phyloP scores from a whole-genome alignment of 768 basidiomycete species.

The Leccinum rimulosum region DNA sequence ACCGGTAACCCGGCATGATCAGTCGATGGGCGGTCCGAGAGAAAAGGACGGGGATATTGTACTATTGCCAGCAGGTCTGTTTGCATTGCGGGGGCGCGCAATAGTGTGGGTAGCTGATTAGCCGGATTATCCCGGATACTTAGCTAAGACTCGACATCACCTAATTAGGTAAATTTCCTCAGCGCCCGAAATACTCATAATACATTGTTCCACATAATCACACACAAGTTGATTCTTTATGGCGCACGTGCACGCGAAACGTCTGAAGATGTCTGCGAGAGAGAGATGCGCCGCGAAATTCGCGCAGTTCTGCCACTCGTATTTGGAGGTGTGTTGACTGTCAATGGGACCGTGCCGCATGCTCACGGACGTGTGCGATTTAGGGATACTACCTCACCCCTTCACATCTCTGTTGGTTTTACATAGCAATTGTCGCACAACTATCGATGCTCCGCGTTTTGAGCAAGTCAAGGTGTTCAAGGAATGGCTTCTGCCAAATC shows the following conservation, averaged over 20 bases:
- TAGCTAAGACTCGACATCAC: too few relatives aligned
- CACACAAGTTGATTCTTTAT: constrained; percentile 62
- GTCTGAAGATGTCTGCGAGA: constrained; percentile 68
- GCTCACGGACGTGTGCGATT: constrained; percentile 11
- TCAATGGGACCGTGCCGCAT: background rate
- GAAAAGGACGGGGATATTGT: constrained; percentile 3
- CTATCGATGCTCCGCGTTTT: constrained; percentile 60
- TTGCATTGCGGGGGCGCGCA: constrained; percentile 45
- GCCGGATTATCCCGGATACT: too few relatives aligned
- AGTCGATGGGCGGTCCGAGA: background rate
- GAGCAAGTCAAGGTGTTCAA: constrained; percentile 71
- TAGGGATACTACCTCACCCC: constrained; percentile 32
- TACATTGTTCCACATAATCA: too few relatives aligned
- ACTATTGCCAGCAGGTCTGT: constrained; percentile 51
- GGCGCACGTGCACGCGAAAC: constrained; percentile 67
- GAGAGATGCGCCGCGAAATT: constrained; percentile 69
- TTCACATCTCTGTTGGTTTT: constrained; percentile 40
- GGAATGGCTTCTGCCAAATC: constrained; percentile 73
- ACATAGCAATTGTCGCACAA: constrained; percentile 40
- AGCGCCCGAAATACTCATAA: too few relatives aligned
- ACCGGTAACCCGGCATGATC: background rate
- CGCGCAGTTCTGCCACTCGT: constrained; percentile 61
- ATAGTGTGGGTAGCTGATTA: constrained; percentile 39
- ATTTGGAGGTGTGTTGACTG: constrained; percentile 52
- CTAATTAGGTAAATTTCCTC: too few relatives aligned